Conservation (phyloP, 257 asterid species). For the Coffea eugenioides region DNA sequence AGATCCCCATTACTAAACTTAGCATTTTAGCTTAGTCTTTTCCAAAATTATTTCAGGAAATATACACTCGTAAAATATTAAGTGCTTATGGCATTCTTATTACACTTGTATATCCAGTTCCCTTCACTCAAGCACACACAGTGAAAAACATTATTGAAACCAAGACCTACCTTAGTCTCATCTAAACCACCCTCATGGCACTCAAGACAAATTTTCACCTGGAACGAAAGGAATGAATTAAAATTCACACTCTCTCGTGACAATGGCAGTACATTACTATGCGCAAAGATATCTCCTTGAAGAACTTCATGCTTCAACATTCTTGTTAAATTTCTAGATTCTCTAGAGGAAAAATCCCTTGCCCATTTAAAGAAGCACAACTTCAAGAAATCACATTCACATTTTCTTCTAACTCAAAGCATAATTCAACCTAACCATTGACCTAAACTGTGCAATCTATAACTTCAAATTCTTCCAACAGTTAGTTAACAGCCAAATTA, state of each 20-base stretch:
- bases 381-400: background rate
- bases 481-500: background rate
- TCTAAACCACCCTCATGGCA: background rate
- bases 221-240: background rate
- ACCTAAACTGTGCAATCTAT: background rate
- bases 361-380: background rate
- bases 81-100: background rate
- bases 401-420: background rate
- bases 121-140: background rate
- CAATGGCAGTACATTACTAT: background rate
- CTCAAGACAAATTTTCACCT: background rate
- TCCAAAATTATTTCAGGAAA: too few species aligned
- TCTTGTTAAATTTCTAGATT: too few species aligned
- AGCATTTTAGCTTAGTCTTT: background rate
- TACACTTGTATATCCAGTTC: background rate
- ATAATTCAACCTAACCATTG: background rate
- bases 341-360: too few species aligned
- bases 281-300: too few species aligned
- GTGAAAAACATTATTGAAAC: background rate
- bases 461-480: background rate
- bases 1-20: background rate
- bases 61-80: background rate
- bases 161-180: background rate
- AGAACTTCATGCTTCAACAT: too few species aligned
- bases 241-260: background rate